Base-by-base conservation (phyloP, 2,329 filamentous ascomycete species). In the Tympanopsis confertula region DNA sequence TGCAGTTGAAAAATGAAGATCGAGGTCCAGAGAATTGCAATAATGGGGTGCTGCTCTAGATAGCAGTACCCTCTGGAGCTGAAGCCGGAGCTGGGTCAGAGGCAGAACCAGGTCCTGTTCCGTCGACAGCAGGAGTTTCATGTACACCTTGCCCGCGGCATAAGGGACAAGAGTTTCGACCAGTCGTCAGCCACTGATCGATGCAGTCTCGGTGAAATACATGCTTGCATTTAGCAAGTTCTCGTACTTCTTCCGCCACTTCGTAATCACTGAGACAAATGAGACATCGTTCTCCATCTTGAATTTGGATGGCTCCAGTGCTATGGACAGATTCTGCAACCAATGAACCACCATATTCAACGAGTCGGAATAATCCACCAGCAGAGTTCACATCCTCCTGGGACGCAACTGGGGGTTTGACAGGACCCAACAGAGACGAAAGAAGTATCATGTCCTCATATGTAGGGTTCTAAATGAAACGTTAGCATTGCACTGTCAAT, bases 401-500 rank as follows among this genome's bases (percentile, higher is more conserved):
- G 39, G 68, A 74, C 14, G 78, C 78, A 37, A 83, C 78, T 3
- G 78, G 78, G 2, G 78, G 77, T 50, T 82, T 82, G 3, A 71
- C 78, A 35, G 78, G 78, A 2, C 78, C 78, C 13, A 83, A 60
- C 10, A 82, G 63, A 12, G 75, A 76, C 12, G 76, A 80, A 3
- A 83, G 63, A 33, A 82, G 59, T 51, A 82, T 71, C 78, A 83
- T 82, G 46, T 83, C 78, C 55, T 83, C 78, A 49, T 83, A 82
- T 1, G 78, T 81, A 2, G 78, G 78, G 37, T 69, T 68, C 64
- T 68, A 40, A 17, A 24, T 18, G 12, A 35, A 26, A 39, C 13
- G 39, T 45, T 18, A 45, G 46, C 29, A 33, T 37, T 40, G 12
- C 35, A 38, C 35, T 18, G 38, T 38, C 19, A 15, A 5, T 5